phyloP scores from a whole-genome alignment of 1,139 yeast genomes.

The Protomyces inouyei region DNA sequence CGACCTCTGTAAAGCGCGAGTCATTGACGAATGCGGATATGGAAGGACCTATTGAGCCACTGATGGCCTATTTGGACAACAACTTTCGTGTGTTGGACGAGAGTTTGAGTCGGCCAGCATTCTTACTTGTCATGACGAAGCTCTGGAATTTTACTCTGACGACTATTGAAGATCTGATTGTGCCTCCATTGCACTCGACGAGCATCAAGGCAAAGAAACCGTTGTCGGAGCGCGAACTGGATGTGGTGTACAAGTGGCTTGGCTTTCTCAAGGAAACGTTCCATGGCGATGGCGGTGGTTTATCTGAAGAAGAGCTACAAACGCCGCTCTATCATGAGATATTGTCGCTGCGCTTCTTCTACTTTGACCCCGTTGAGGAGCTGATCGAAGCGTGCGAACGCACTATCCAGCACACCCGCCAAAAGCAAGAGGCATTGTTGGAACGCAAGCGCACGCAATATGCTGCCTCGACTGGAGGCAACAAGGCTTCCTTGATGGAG shows the following conservation, averaged over 20 bases:
- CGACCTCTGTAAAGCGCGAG: conserved; percentile 1
- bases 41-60: conserved; percentile 66
- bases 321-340: conserved; percentile 51
- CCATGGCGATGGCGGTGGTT: conserved; percentile 79
- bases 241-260: conserved; percentile 69
- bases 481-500: conserved; percentile 34
- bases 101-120: conserved; percentile 55
- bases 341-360: conserved; percentile 60
- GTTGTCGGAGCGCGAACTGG: conserved; percentile 58
- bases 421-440: conserved; percentile 28
- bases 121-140: conserved; percentile 65
- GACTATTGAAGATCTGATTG: conserved; percentile 60
- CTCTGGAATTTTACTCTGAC: conserved; percentile 68
- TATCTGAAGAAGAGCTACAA: conserved; percentile 60
- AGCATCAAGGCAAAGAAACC: conserved; percentile 39
- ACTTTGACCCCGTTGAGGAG: conserved; percentile 32
- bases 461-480: not conserved
- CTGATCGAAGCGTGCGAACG: conserved; percentile 50
- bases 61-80: conserved; percentile 67
- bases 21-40: conserved; percentile 48
- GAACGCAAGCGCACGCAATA: not conserved
- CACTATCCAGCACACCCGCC: conserved; percentile 30
- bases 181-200: conserved; percentile 58
- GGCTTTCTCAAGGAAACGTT: conserved; percentile 64
- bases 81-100: conserved; percentile 64